Evolutionary conservation across 768 basidiomycete species (phyloP).

Genomic region (Pisolithus orientalis): DNA sequence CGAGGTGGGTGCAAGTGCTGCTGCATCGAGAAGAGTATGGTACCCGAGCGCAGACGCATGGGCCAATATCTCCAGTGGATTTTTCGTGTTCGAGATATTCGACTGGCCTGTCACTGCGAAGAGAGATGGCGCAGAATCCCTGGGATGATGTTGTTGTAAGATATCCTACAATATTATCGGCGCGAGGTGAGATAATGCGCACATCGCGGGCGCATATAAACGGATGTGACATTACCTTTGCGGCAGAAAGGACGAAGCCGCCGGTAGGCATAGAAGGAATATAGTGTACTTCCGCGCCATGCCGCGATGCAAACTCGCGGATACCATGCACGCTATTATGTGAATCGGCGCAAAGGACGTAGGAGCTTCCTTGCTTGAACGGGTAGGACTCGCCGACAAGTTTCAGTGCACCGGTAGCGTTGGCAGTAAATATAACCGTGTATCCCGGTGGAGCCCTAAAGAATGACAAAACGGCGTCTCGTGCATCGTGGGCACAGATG

Average conservation of each 20-base stretch:
- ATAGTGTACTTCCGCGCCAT: constrained; percentile 56
- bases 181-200: neutral
- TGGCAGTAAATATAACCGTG: constrained; percentile 76
- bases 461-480: constrained; percentile 67
- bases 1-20: constrained; percentile 72
- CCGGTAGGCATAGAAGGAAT: constrained; percentile 58
- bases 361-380: constrained; percentile 50
- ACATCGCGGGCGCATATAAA: constrained; percentile 14
- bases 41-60: constrained; percentile 68
- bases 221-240: constrained; percentile 44
- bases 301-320: constrained; percentile 56
- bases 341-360: constrained; percentile 69
- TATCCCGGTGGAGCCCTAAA: constrained; percentile 73
- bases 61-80: constrained; percentile 53
- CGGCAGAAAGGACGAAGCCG: constrained; percentile 51
- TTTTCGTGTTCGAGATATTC: constrained; percentile 75
- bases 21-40: constrained; percentile 72
- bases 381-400: constrained; percentile 79
- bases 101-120: constrained; percentile 78
- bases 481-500: constrained; percentile 60
- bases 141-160: constrained; percentile 44
- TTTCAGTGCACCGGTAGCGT: constrained; percentile 75
- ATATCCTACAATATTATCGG: constrained; percentile 37
- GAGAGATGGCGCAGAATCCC: constrained; percentile 42
- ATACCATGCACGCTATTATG: constrained; percentile 86